These are phyloP conservation scores for Fusarium sp. DNA, from an alignment of 2,329 filamentous ascomycete species.

Conservation along the genomic window DNA sequence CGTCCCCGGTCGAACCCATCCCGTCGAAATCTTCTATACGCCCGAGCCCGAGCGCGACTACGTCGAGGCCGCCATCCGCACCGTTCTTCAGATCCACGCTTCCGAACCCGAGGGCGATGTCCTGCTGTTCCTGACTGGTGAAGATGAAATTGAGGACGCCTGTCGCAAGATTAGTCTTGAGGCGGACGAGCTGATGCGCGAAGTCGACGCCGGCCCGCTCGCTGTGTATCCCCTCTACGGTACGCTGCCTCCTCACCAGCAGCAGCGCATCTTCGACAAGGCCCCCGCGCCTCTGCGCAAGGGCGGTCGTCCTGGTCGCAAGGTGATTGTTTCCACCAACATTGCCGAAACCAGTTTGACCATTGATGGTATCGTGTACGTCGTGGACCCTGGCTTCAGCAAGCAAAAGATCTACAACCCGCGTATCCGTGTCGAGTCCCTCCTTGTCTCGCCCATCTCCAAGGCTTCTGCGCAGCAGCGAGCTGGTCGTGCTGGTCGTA, in stretches of 20 bases:
- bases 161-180: constrained; percentile 92
- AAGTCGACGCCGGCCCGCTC: constrained; percentile 91
- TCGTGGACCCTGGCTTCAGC: constrained; percentile 98
- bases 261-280: constrained; percentile 94
- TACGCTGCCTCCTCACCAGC: constrained; percentile 89
- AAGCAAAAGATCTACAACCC: constrained; percentile 99
- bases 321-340: constrained; percentile 94
- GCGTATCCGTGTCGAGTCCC: constrained; percentile 92
- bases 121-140: constrained; percentile 93
- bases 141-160: constrained; percentile 98
- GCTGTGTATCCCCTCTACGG: constrained; percentile 95
- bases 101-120: constrained; percentile 94
- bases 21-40: constrained; percentile 98
- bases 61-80: constrained; percentile 93
- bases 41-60: constrained; percentile 96
- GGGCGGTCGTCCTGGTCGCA: constrained; percentile 89
- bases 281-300: constrained; percentile 79
- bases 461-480: constrained; percentile 97
- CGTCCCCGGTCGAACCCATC: constrained; percentile 93
- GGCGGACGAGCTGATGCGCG: constrained; percentile 89
- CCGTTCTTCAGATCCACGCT: constrained; percentile 96
- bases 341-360: constrained; percentile 98
- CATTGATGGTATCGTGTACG: constrained; percentile 98
- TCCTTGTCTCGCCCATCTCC: constrained; percentile 97
- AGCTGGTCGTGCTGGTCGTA: constrained; percentile 99